Conservation (phyloP, 1,139 yeast genomes). For the Zygosaccharomyces sapae region DNA sequence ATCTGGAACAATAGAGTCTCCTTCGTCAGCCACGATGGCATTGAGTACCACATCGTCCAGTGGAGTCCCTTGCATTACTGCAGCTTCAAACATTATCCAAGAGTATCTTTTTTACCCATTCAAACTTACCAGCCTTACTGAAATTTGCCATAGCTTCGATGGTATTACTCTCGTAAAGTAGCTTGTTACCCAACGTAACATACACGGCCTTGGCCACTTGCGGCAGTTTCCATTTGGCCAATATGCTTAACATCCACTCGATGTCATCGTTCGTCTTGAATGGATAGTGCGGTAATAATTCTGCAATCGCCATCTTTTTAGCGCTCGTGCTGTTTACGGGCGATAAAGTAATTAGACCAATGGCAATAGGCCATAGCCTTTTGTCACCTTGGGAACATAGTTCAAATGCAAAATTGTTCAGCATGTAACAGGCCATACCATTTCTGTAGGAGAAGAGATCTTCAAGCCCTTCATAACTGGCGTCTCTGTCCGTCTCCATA, state of each 20-base stretch:
- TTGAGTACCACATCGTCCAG: conserved; percentile 54
- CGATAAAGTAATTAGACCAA: conserved; percentile 48
- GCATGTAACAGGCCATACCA: conserved; percentile 56
- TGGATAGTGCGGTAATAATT: conserved; percentile 57
- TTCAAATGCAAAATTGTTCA: conserved; percentile 56
- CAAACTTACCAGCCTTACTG: conserved; percentile 58
- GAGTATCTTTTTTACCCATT: conserved; percentile 41
- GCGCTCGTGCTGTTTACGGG: conserved; percentile 39
- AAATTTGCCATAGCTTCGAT: conserved; percentile 66
- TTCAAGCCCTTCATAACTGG: conserved; percentile 17
- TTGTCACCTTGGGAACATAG: conserved; percentile 37
- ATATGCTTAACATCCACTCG: conserved; percentile 70
- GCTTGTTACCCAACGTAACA: conserved; percentile 36
- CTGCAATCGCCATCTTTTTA: conserved; percentile 44
- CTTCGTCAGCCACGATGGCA: conserved; percentile 43
- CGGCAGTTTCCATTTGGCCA: conserved; percentile 47
- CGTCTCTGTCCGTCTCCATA: conserved; percentile 13
- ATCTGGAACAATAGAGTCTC: conserved; percentile 28
- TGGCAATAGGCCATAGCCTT: conserved; percentile 59
- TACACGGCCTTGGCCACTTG: conserved; percentile 52
- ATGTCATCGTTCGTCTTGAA: conserved; percentile 67
- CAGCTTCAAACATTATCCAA: conserved; percentile 57
- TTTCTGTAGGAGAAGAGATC: conserved; percentile 39
- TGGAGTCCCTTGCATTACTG: conserved; percentile 51
- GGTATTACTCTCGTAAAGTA: conserved; percentile 36